Conservation (phyloP, 1,284 basidiomycete genomes). For the Entoloma clypeatum region DNA sequence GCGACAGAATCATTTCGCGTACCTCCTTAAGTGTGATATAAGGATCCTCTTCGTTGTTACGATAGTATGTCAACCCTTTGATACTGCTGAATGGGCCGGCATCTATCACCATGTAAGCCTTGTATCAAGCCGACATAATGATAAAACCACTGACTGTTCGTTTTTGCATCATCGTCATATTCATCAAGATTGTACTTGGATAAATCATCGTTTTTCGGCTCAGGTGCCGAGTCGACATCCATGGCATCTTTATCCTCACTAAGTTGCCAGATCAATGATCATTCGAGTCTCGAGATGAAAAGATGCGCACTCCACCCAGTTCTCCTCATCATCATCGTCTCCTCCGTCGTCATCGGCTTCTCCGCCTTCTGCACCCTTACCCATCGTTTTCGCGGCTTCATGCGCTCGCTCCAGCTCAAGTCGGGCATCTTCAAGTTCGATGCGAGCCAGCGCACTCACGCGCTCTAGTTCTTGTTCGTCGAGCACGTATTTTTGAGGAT, state of each 20-base stretch:
- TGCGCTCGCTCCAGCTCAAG: slow-evolving; percentile 82
- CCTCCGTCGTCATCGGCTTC: slow-evolving; percentile 59
- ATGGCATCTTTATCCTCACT: slow-evolving; percentile 60
- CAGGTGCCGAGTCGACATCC: slow-evolving; percentile 55
- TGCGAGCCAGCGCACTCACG: slow-evolving; percentile 84
- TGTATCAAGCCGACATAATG: slow-evolving; percentile 9
- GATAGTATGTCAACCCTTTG: slow-evolving; percentile 91
- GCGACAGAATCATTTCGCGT: slow-evolving; percentile 21
- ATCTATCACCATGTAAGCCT: slow-evolving; percentile 37
- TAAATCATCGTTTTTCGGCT: slow-evolving; percentile 71
- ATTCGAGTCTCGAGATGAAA: slow-evolving; percentile 16
- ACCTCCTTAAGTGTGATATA: slow-evolving; percentile 96
- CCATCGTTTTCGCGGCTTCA: slow-evolving; percentile 73
- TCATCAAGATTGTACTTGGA: slow-evolving; percentile 90
- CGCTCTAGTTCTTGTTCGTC: slow-evolving; percentile 90
- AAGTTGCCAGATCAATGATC: slow-evolving; percentile 25
- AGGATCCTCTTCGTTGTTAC: slow-evolving; percentile 91
- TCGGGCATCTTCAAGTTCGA: slow-evolving; percentile 86
- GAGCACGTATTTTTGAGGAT: slow-evolving; percentile 87
- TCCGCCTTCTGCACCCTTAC: slow-evolving; percentile 51
- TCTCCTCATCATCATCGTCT: slow-evolving; percentile 49
- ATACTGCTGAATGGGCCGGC: slow-evolving; percentile 94
- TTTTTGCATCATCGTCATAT: slow-evolving; percentile 84
- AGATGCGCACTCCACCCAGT: slow-evolving; percentile 81
- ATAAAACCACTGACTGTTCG: slow-evolving; percentile 44